A percentile compares a stretch with the other conserved stretches of the same genome.
Evolutionary conservation across 495 filamentous ascomycete genomes (phyloP).

Genomic region (Stereocaulon alpinum): DNA sequence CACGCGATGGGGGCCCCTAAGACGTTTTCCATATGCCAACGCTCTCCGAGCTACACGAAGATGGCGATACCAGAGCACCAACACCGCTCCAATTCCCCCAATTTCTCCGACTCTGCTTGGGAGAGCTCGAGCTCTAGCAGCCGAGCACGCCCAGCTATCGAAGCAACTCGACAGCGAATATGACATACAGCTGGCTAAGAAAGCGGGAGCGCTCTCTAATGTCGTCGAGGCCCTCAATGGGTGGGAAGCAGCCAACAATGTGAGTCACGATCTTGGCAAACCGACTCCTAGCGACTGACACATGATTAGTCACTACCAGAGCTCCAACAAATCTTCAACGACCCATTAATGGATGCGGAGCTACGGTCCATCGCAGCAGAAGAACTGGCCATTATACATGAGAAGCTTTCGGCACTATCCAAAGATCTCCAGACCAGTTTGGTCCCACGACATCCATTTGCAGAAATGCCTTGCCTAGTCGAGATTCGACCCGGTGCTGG

Average conservation of each 20-base stretch:
- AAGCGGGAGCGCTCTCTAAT: slow-evolving; percentile 62
- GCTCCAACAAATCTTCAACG: slow-evolving; percentile 46
- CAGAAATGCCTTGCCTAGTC: slow-evolving; percentile 79
- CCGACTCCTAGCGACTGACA: slow-evolving; percentile 6
- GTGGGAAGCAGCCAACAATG: slow-evolving; percentile 42
- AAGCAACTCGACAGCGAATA: slow-evolving; percentile 51
- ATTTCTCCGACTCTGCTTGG: slow-evolving; percentile 52
- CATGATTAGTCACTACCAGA: slow-evolving; percentile 43
- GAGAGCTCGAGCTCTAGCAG: slow-evolving; percentile 52
- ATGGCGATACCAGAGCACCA: slow-evolving; percentile 22
- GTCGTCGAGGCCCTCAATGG: slow-evolving; percentile 59
- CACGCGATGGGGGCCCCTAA: slow-evolving; percentile 27
- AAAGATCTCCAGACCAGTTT: slow-evolving; percentile 60
- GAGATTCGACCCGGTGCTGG: slow-evolving; percentile 93
- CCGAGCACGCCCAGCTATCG: slow-evolving; percentile 56
- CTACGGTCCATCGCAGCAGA: slow-evolving; percentile 61
- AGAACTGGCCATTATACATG: slow-evolving; percentile 57
- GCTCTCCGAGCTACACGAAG: slow-evolving; percentile 5
- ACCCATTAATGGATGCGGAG: slow-evolving; percentile 51
- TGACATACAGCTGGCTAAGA: slow-evolving; percentile 62
- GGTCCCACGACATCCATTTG: slow-evolving; percentile 84
- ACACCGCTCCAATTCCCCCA: slow-evolving; percentile 26
- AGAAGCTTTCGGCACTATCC: slow-evolving; percentile 48
- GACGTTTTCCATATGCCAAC: slow-evolving; percentile 23
- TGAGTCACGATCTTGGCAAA: slow-evolving; percentile 16